phyloP scores from a whole-genome alignment of 495 filamentous ascomycete species.

The Penicillium mononematosum region DNA sequence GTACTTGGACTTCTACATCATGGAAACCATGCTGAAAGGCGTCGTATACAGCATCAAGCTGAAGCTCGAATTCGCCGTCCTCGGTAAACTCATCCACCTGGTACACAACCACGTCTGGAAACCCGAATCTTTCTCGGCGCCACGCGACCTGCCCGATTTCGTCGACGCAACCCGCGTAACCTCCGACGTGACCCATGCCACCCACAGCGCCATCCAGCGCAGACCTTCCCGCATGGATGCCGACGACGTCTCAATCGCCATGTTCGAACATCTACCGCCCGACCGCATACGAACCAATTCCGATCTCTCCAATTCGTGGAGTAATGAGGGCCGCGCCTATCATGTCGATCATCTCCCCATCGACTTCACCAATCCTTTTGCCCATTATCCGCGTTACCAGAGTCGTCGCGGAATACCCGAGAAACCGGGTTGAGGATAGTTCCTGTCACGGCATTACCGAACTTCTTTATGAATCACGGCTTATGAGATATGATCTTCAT shows the following conservation, averaged over 20 bases:
- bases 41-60: slow-evolving; percentile 64
- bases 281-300: slow-evolving; percentile 24
- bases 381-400: slow-evolving; percentile 14
- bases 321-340: slow-evolving; percentile 35
- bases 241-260: slow-evolving; percentile 45
- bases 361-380: slow-evolving; percentile 32
- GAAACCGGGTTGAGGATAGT: slow-evolving; percentile 13
- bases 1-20: slow-evolving; percentile 54
- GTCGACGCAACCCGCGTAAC: slow-evolving; percentile 47
- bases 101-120: slow-evolving; percentile 45
- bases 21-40: slow-evolving; percentile 60
- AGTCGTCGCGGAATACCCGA: slow-evolving; percentile 8
- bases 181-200: slow-evolving; percentile 43
- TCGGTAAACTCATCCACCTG: slow-evolving; percentile 49
- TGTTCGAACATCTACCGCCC: slow-evolving; percentile 40
- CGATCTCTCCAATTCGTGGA: slow-evolving; percentile 34
- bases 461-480: slow-evolving; percentile 24
- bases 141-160: slow-evolving; percentile 41
- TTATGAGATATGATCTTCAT: slow-evolving; percentile 22
- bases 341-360: slow-evolving; percentile 23
- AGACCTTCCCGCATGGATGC: slow-evolving; percentile 38
- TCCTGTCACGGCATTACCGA: neutral
- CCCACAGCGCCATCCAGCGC: slow-evolving; percentile 23
- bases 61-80: slow-evolving; percentile 64
- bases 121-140: slow-evolving; percentile 33